These are phyloP conservation scores for Amanita exitialis DNA, from an alignment of 768 basidiomycete genomes.

Conservation along the genomic window DNA sequence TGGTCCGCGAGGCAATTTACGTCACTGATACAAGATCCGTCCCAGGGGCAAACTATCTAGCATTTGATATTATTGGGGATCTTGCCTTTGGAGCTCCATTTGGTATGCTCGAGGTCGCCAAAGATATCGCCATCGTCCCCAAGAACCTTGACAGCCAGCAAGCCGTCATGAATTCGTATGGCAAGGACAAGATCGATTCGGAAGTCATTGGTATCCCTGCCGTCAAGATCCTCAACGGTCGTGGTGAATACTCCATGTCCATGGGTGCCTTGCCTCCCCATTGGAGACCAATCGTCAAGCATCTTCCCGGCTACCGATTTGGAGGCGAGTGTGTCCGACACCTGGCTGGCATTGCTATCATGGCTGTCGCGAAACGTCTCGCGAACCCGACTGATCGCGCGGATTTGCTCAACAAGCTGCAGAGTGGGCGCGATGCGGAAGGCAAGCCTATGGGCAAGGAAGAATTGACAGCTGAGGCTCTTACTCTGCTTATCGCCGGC, in stretches of 20 bases:
- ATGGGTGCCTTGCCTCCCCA: constrained; percentile 69
- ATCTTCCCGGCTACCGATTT: constrained; percentile 68
- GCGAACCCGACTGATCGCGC: constrained; percentile 59
- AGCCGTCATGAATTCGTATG: constrained; percentile 46
- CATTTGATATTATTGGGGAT: constrained; percentile 73
- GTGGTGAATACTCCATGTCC: constrained; percentile 80
- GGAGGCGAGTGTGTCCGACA: constrained; percentile 59
- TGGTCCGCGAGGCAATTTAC: background rate
- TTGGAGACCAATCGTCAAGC: constrained; percentile 56
- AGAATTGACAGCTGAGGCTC: constrained; percentile 83
- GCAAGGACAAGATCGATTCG: constrained; percentile 26
- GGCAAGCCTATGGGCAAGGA: constrained; percentile 73
- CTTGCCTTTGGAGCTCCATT: constrained; percentile 84
- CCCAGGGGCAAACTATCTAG: constrained; percentile 43
- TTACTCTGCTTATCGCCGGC: constrained; percentile 81
- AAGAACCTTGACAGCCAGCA: constrained; percentile 40
- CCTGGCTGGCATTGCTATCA: constrained; percentile 71
- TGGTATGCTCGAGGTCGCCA: constrained; percentile 72
- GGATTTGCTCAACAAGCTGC: constrained; percentile 76
- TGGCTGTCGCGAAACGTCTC: constrained; percentile 72
- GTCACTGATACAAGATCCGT: constrained; percentile 2
- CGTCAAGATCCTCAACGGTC: constrained; percentile 76
- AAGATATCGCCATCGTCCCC: constrained; percentile 65
- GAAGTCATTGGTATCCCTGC: constrained; percentile 64
- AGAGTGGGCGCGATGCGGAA: constrained; percentile 64